Base-by-base conservation (phyloP, 228 moss, liverwort and hornwort species). In the Sphagnum magellanicum region DNA sequence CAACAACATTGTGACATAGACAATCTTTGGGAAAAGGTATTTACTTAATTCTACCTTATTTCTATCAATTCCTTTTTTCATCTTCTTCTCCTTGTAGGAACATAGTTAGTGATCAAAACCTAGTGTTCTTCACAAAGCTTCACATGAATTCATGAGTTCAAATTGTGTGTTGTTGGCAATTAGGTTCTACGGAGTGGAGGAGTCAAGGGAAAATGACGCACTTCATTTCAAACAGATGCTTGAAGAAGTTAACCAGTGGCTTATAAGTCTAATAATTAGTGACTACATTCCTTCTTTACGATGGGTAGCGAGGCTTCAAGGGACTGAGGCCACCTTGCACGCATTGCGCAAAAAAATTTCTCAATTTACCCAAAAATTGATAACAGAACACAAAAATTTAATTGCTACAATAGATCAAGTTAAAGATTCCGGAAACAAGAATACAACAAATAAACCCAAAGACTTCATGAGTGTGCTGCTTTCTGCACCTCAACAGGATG, bases 161-260 rank as follows among this genome's bases (percentile, higher is more conserved):
- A 53, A 53, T 12, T 6, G 12, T 53, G 12, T 53, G 53, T 7
- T 53, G 7, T 12, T 12, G 7, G 12, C 53, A 6, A 7, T 53
- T 11, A 64, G 64, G 64, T 64, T 16, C 64, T 64, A 16, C 49
- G 47, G 17, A 48, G 47, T 12, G 64, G 64, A 64, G 17, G 64
- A 48, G 47, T 16, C 16, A 49, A 50, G 64, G 4, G 17, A 64
- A 48, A 13, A 8, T 16, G 64, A 64, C 17, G 64, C 49, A 4
- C 64, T 6, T 12, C 10, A 4, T 14, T 64, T 64, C 64, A 47
- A 64, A 48, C 17, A 47, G 6, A 64, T 64, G 6, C 47, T 47
- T 4, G 48, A 64, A 9, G 17, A 64, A 47, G 13, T 49, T 47
- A 6, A 47, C 4, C 7, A 5, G 6, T 64, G 64, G 64, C 8